Evolutionary conservation across 2,329 filamentous ascomycete genomes (phyloP).

Genomic region (Penicillium sp.): DNA sequence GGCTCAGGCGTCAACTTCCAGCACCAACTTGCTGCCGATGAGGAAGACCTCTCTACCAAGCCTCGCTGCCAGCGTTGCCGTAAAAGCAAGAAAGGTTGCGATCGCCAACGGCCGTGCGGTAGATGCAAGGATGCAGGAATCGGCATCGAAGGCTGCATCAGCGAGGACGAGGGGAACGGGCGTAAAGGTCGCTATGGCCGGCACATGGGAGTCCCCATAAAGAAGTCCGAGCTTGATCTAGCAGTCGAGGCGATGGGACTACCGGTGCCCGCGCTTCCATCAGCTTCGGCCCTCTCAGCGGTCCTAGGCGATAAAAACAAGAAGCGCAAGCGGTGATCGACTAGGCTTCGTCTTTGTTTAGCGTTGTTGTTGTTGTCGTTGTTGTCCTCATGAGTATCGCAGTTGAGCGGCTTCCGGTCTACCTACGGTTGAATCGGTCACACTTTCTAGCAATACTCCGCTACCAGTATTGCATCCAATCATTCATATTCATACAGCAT

Average conservation of each 20-base stretch:
- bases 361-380: too few species aligned
- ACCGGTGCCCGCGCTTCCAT: slow-evolving; percentile 36
- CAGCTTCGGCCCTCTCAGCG: slow-evolving; percentile 28
- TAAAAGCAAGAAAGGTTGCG: slow-evolving; percentile 99
- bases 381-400: not conserved
- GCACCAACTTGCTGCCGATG: slow-evolving; percentile 61
- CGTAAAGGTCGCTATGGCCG: slow-evolving; percentile 86
- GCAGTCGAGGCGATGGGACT: slow-evolving; percentile 45
- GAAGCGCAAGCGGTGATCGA: slow-evolving; percentile 61
- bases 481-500: not conserved
- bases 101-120: slow-evolving; percentile 90
- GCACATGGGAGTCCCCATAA: slow-evolving; percentile 65
- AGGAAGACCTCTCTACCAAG: slow-evolving; percentile 90
- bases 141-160: slow-evolving; percentile 87
- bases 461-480: slow-evolving; percentile 6
- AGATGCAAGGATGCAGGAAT: slow-evolving; percentile 95
- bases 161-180: slow-evolving; percentile 95
- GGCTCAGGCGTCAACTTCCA: slow-evolving; percentile 61
- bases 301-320: slow-evolving; percentile 57
- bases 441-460: not conserved
- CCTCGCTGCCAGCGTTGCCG: slow-evolving; percentile 96
- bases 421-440: not conserved
- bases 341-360: slow-evolving; percentile 1
- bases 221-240: slow-evolving; percentile 48
- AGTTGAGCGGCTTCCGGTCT: not conserved